These are phyloP conservation scores for Trichoderma breve DNA, from an alignment of 2,329 filamentous ascomycete genomes.

Conservation along the genomic window DNA sequence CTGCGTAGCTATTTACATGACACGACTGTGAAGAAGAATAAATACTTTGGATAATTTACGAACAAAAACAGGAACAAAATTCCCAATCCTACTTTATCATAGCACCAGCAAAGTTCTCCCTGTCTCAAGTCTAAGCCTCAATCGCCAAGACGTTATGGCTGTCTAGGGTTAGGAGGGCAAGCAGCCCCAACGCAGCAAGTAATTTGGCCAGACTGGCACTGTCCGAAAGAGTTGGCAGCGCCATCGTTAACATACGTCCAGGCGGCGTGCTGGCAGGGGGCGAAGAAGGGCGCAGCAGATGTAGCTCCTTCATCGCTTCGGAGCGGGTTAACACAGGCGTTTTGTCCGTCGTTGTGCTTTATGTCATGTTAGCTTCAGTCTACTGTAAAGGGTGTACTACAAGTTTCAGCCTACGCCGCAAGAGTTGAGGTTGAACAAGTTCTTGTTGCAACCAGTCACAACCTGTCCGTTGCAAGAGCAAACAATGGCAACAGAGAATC, in stretches of 20 bases:
- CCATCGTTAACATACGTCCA: conserved; percentile 1
- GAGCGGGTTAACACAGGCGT: not conserved
- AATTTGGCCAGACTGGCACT: not conserved
- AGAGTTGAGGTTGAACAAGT: not conserved
- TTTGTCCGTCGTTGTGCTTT: not conserved
- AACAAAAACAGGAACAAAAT: not conserved
- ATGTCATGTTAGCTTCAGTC: not conserved
- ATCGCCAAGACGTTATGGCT: not conserved
- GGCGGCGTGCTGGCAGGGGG: not conserved
- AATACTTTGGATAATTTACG: not conserved
- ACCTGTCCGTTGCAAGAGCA: not conserved
- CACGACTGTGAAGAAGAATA: not conserved
- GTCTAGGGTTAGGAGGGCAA: conserved; percentile 1
- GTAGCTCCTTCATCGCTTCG: not conserved
- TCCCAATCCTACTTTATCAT: not conserved
- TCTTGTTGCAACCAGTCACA: not conserved
- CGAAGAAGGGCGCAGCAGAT: not conserved
- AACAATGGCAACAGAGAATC: not conserved
- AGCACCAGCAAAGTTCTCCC: not conserved
- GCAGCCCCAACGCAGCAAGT: not conserved
- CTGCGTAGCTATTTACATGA: not conserved
- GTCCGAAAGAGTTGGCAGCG: not conserved
- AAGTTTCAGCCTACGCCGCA: not conserved
- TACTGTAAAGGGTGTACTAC: not conserved
- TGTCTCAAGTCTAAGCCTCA: not conserved